phyloP scores from a whole-genome alignment of 495 filamentous ascomycete genomes.

The Cercophora samala region DNA sequence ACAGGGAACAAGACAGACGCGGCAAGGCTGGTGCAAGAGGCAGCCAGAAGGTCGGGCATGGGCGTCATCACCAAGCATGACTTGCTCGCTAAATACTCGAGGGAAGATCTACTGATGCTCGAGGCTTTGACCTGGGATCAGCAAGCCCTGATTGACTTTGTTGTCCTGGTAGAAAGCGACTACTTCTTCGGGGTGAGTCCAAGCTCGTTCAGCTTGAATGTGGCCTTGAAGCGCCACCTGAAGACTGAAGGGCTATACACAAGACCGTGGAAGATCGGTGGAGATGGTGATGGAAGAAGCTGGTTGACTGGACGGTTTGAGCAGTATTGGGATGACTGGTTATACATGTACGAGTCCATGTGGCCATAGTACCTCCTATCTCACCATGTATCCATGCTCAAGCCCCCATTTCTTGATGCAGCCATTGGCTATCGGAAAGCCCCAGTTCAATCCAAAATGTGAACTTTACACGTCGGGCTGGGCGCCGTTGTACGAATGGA shows the following conservation, averaged over 20 bases:
- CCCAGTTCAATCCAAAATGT: no score
- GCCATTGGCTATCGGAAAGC: no score
- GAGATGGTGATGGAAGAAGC: constrained; percentile 39
- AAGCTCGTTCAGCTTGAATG: constrained; percentile 46
- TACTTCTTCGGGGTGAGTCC: constrained; percentile 45
- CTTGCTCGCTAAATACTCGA: constrained; percentile 24
- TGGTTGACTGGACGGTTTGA: constrained; percentile 42
- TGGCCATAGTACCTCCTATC: constrained; percentile 32
- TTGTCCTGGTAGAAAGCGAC: constrained; percentile 37
- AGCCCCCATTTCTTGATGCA: no score
- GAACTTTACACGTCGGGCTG: constrained; percentile 23
- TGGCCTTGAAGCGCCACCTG: constrained; percentile 42
- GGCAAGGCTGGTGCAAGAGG: constrained; percentile 24
- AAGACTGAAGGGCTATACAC: constrained; percentile 38
- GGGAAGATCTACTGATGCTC: constrained; percentile 30
- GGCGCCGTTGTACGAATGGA: constrained; percentile 25
- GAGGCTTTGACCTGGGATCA: constrained; percentile 45
- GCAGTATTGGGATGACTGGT: constrained; percentile 45
- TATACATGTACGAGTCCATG: constrained; percentile 47
- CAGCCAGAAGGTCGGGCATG: constrained; percentile 16
- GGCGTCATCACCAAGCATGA: constrained; percentile 38
- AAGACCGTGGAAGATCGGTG: constrained; percentile 42
- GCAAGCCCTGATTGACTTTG: constrained; percentile 44
- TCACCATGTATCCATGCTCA: not conserved
- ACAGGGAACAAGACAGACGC: constrained; percentile 42